A percentile compares a stretch with the other conserved stretches of the same genome.
Evolutionary conservation across 148 eudicot species (phyloP).

Genomic region (Rhododendron molle): DNA sequence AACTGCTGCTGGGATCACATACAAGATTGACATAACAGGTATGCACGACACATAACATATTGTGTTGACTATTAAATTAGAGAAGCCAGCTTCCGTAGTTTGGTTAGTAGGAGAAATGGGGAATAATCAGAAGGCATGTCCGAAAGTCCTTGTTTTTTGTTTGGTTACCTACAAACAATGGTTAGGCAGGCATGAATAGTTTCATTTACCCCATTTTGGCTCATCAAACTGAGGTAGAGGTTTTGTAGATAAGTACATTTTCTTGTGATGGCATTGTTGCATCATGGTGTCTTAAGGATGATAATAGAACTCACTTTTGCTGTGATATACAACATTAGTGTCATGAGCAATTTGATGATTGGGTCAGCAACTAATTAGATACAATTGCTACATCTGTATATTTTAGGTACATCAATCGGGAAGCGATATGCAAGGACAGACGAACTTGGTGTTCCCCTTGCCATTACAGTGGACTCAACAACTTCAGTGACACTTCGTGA

Average conservation of each 20-base stretch:
- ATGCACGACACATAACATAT: background rate
- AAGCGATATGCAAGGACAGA: slow-evolving; percentile 94
- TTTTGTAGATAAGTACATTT: background rate
- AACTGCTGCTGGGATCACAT: slow-evolving; percentile 68
- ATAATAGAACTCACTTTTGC: background rate
- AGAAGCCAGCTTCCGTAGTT: background rate
- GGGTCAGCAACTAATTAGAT: background rate
- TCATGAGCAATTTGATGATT: background rate
- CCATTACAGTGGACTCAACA: slow-evolving; percentile 74
- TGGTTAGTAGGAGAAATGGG: background rate
- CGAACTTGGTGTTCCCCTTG: slow-evolving; percentile 88
- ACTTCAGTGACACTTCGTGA: slow-evolving; percentile 75
- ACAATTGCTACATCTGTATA: background rate
- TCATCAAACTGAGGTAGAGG: background rate
- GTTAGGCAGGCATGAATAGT: too few species aligned
- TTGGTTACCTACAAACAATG: background rate
- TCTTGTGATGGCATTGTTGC: background rate
- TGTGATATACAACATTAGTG: background rate
- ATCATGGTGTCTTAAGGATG: background rate
- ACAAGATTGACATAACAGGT: slow-evolving; percentile 89
- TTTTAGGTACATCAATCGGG: slow-evolving; percentile 85
- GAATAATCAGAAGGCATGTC: background rate
- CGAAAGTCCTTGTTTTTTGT: background rate
- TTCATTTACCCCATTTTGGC: background rate
- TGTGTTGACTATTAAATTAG: background rate